These are phyloP conservation scores for Naegleria fowleri DNA, from an alignment of 208 protist genomes.

Conservation along the genomic window DNA sequence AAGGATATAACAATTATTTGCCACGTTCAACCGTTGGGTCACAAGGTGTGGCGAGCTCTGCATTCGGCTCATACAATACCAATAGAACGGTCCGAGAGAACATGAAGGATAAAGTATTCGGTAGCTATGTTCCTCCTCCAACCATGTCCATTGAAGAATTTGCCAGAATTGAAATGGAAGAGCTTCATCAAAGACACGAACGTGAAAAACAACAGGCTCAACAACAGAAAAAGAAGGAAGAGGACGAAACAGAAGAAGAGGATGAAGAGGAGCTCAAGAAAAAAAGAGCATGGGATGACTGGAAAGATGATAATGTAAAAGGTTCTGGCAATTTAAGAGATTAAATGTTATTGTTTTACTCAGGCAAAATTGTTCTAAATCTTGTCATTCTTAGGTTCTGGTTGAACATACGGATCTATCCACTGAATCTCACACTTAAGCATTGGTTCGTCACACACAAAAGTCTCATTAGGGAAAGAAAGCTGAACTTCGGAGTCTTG, in stretches of 20 bases:
- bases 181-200: background rate
- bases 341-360: background rate
- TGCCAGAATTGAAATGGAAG: background rate
- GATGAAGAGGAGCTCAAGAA: background rate
- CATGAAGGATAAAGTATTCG: background rate
- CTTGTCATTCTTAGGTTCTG: background rate
- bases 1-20: background rate
- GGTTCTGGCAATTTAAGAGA: background rate
- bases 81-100: background rate
- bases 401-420: background rate
- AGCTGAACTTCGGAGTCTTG: background rate
- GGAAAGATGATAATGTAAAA: conserved; percentile 12
- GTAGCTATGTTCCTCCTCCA: background rate
- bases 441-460: background rate
- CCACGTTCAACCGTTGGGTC: background rate
- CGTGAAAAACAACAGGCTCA: background rate
- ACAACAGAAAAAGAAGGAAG: background rate
- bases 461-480: background rate
- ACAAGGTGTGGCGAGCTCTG: background rate
- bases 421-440: background rate
- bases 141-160: background rate
- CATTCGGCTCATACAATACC: background rate
- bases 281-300: conserved; percentile 14
- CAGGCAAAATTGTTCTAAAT: background rate
- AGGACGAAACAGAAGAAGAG: background rate